Percentiles rank a stretch among this genome's conserved stretches.
Evolutionary conservation across 495 filamentous ascomycete genomes (phyloP).

Genomic region (Tuber melanosporum): DNA sequence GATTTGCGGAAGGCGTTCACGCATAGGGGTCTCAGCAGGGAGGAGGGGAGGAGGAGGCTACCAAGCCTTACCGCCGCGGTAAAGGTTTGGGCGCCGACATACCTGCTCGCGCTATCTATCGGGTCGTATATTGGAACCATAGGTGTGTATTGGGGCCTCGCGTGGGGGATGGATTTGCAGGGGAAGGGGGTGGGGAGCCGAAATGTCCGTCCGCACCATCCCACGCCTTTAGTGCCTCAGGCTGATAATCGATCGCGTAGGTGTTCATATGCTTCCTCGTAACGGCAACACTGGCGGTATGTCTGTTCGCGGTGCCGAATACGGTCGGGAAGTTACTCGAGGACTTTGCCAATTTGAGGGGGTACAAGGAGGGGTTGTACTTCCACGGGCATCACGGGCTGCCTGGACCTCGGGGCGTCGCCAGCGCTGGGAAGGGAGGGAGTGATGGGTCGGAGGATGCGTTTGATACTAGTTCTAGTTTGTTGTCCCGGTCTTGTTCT

Average conservation of each 20-base stretch:
- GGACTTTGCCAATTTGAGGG: constrained; percentile 18
- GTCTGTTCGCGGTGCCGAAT: constrained; percentile 22
- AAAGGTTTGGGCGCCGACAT: constrained; percentile 23
- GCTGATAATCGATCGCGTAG: constrained; percentile 4
- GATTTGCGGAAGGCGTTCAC: constrained; percentile 24
- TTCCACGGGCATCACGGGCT: background rate
- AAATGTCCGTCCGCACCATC: background rate
- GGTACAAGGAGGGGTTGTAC: constrained; percentile 17
- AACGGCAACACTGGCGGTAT: constrained; percentile 8
- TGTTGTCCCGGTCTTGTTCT: background rate
- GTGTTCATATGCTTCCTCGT: constrained; percentile 26
- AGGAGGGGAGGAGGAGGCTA: background rate
- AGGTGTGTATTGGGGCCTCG: constrained; percentile 27
- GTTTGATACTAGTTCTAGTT: background rate
- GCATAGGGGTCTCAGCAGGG: constrained; percentile 10
- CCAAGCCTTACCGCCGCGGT: constrained; percentile 23
- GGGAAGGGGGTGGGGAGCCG: constrained; percentile 10
- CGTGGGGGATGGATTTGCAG: constrained; percentile 9
- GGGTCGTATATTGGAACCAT: constrained; percentile 28
- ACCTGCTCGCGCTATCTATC: constrained; percentile 18
- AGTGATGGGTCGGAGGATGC: background rate
- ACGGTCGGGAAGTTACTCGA: constrained; percentile 24
- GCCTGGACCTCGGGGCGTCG: background rate
- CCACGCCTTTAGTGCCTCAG: background rate
- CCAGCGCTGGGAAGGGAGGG: background rate